Evolutionary conservation across 768 basidiomycete species (phyloP).

Genomic region (Russula sp.): DNA sequence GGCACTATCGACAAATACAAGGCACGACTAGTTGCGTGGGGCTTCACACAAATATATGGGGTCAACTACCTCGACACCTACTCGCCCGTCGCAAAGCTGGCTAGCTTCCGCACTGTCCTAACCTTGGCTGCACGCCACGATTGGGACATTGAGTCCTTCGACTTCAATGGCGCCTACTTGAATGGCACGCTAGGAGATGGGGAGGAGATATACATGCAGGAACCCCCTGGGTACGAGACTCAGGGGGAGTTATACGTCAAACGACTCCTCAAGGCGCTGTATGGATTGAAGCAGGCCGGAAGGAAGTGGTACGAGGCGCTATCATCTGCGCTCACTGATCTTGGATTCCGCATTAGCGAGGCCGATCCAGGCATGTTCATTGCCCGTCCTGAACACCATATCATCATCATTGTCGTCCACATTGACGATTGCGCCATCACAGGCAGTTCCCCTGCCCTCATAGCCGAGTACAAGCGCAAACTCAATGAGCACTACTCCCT

Average conservation of each 20-base stretch:
- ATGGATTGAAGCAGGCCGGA: neutral
- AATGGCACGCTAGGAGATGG: too few species aligned
- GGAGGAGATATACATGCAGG: neutral
- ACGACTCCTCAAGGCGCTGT: neutral
- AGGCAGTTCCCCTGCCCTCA: neutral
- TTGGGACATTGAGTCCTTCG: neutral
- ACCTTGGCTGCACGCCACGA: conserved; percentile 24
- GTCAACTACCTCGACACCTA: conserved; percentile 32
- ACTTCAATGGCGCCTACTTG: neutral
- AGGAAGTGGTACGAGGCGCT: too few species aligned
- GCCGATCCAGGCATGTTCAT: too few species aligned
- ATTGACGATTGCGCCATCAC: neutral
- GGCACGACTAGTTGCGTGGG: conserved; percentile 36
- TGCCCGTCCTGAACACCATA: too few species aligned
- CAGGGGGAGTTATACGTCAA: neutral
- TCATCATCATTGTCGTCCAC: neutral
- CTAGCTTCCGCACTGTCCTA: conserved; percentile 12
- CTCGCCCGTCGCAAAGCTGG: conserved; percentile 23
- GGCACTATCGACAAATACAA: conserved; percentile 24
- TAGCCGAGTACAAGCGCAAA: neutral
- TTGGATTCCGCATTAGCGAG: too few species aligned
- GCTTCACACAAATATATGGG: conserved; percentile 33
- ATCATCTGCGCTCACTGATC: too few species aligned
- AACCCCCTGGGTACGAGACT: neutral
- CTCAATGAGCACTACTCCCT: neutral